Conservation (phyloP, 306 rosid genomes). For the Corylus americana region DNA sequence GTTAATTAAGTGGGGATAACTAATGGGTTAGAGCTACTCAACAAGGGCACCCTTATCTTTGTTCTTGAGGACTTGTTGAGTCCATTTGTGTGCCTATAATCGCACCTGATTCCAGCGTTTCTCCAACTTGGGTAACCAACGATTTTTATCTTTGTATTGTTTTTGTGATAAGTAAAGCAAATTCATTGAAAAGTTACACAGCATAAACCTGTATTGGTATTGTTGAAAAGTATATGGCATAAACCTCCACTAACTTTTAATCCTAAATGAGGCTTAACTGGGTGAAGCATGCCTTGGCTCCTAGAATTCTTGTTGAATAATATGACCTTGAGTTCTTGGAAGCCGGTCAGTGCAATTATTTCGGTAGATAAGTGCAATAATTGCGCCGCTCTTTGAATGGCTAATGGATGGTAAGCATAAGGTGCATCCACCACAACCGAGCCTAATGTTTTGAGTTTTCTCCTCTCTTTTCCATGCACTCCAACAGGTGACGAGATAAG, state of each 20-base stretch:
- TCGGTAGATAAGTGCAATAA: background rate
- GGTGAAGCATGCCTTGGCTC: background rate
- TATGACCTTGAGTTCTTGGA: slow-evolving; percentile 1
- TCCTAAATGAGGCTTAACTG: background rate
- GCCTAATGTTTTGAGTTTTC: background rate
- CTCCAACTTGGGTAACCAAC: background rate
- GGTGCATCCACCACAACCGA: background rate
- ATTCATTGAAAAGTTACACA: too few relatives aligned
- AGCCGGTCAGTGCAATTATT: background rate
- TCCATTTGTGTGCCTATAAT: background rate
- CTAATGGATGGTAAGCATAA: background rate
- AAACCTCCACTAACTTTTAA: background rate
- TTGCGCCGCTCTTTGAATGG: background rate
- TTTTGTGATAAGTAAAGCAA: too few relatives aligned
- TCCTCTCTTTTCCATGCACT: background rate
- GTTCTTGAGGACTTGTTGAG: background rate
- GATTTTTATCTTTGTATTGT: background rate
- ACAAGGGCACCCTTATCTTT: background rate
- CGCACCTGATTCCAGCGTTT: background rate
- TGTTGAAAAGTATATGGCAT: background rate
- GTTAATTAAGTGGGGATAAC: background rate
- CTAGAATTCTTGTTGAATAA: background rate
- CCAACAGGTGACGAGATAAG: background rate
- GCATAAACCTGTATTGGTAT: background rate
- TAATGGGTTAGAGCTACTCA: background rate